A percentile compares a stretch with the other conserved stretches of the same genome.
Evolutionary conservation across 1,284 basidiomycete genomes (phyloP).

Genomic region (Mrakiaceae sp.): DNA sequence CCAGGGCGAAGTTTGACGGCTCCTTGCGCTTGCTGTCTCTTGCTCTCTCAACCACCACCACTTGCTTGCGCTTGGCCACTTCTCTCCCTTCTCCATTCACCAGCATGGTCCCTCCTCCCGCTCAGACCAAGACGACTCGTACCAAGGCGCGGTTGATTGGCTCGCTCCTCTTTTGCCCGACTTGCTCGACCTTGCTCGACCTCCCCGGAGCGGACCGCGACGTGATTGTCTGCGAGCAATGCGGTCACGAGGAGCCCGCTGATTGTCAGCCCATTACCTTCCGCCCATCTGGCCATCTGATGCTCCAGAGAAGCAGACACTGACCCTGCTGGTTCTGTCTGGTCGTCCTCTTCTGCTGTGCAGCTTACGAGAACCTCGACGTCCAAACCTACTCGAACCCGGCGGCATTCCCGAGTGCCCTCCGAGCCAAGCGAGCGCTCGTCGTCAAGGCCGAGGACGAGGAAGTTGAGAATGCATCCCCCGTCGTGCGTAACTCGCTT

Average conservation of each 20-base stretch:
- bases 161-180: slow-evolving; percentile 84
- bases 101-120: no score
- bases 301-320: background rate
- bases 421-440: slow-evolving; percentile 73
- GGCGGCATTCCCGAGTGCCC: slow-evolving; percentile 82
- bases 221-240: slow-evolving; percentile 75
- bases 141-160: slow-evolving; percentile 40
- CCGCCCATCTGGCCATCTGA: background rate
- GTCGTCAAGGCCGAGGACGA: slow-evolving; percentile 75
- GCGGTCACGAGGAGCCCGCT: slow-evolving; percentile 72
- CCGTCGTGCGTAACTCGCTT: slow-evolving; percentile 30
- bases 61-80: no score
- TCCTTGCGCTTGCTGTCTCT: no score
- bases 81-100: no score
- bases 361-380: slow-evolving; percentile 87
- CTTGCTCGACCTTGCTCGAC: slow-evolving; percentile 80
- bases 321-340: background rate
- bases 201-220: slow-evolving; percentile 65
- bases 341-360: background rate
- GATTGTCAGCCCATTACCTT: slow-evolving; percentile 51
- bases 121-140: no score
- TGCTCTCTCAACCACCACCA: no score
- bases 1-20: no score
- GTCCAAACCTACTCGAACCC: slow-evolving; percentile 84
- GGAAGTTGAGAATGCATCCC: slow-evolving; percentile 60